Percentiles rank a stretch among this genome's conserved stretches.
phyloP scores from a whole-genome alignment of 129 eudicot genomes.

The Smallanthus sonchifolius region DNA sequence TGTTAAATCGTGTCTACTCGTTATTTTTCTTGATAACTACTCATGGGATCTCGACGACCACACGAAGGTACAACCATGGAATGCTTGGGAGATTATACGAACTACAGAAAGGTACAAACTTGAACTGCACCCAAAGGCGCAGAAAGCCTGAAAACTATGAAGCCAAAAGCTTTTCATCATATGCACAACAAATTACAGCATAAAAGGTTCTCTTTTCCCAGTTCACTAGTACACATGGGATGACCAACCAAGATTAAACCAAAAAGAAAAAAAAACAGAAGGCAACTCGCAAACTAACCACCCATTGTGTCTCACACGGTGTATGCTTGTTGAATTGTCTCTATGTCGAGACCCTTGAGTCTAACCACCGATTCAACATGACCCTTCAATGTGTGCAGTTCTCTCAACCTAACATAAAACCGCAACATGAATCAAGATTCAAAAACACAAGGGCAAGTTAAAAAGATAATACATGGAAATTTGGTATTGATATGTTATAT shows the following conservation, averaged over 20 bases:
- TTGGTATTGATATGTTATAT: background rate
- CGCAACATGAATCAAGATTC: background rate
- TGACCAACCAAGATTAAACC: constrained; percentile 15
- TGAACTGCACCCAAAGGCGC: background rate
- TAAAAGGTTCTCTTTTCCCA: constrained; percentile 26
- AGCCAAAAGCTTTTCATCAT: constrained; percentile 36
- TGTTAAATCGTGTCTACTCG: no score
- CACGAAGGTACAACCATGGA: background rate
- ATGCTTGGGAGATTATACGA: background rate
- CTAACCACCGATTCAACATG: constrained; percentile 95
- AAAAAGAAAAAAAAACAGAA: constrained; percentile 15
- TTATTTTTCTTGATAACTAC: no score
- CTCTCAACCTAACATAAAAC: constrained; percentile 67
- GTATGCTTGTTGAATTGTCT: constrained; percentile 91
- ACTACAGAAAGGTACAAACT: background rate
- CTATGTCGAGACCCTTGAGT: constrained; percentile 92
- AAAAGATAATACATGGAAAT: no score
- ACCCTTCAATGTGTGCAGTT: constrained; percentile 85
- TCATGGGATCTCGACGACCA: background rate
- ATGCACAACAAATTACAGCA: constrained; percentile 37
- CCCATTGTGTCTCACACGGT: constrained; percentile 52
- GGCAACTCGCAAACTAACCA: constrained; percentile 15
- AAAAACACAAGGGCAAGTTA: background rate
- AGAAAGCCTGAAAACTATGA: background rate
- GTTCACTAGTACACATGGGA: constrained; percentile 34